Base-by-base conservation (phyloP, 345 rosid genomes). In the Abelmoschus esculentus region DNA sequence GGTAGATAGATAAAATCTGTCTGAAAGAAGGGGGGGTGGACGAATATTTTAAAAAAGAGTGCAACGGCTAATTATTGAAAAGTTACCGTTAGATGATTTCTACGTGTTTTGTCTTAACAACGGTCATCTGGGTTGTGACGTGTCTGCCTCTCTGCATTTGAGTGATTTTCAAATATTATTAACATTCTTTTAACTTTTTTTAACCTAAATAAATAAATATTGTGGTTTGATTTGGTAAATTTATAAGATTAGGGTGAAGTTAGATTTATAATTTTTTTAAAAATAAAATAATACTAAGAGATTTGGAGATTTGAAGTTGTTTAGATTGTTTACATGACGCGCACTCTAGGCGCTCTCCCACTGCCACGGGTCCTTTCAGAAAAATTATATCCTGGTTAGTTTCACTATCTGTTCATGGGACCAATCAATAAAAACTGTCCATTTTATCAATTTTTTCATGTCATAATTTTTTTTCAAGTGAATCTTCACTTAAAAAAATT, bases 41-140 rank as follows among this genome's bases (percentile, higher is more conserved):
- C n/a, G 7, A 10, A 34, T 29, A 18, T 76, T 79, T 22, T 86
- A 78, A 78, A 86, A 61, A 46, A 10, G 15, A 36, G 8, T 17
- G 52, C 74, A 86, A 86, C 90, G 90, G 90, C 90, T 86, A 81
- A 84, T 28, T 59, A 7, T 12, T 74, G 77, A 76, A 72, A 74
- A 71, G 50, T 70, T 83, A 77, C 87, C 91, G 89, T 87, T 83
- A 29, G 86, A 76, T 79, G 38, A 28, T 6, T 44, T 58, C 55
- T 29, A 62, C 38, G 72, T 66, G 59, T 70, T 47, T 36, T 67
- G 80, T 78, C 83, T 59, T 52, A 69, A 58, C 26, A 82, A 83
- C 90, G 87, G 87, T 80, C 71, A 80, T 74, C 53, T 76, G 17
- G 52, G 75, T 75, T 81, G 80, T 52, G 53, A 49, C 18, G 17